phyloP scores from a whole-genome alignment of 129 eudicot genomes.

The Tanacetum coccineum region DNA sequence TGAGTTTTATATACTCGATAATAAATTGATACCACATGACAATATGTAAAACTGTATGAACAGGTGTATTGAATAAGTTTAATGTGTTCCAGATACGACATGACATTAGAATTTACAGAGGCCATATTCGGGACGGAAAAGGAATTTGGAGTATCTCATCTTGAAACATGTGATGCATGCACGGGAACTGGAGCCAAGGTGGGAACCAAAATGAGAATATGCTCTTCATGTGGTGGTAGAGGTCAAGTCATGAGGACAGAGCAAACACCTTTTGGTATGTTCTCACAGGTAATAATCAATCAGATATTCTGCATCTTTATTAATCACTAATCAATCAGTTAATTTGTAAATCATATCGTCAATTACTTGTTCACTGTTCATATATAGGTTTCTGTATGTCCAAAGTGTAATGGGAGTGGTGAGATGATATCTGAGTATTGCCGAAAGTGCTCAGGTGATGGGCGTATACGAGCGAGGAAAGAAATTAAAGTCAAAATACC shows the following conservation, averaged over 20 bases:
- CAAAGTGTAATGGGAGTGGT: slow-evolving; percentile 93
- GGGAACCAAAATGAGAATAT: slow-evolving; percentile 93
- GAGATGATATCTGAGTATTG: slow-evolving; percentile 89
- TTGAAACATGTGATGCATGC: slow-evolving; percentile 86
- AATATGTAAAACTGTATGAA: slow-evolving; percentile 6
- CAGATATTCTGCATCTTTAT: not conserved
- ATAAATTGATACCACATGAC: not conserved
- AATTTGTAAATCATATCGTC: not conserved
- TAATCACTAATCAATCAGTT: not conserved
- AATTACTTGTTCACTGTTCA: not conserved
- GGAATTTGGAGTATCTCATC: slow-evolving; percentile 93
- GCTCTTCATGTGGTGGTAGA: slow-evolving; percentile 97
- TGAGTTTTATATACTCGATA: slow-evolving; percentile 31
- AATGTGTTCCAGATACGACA: slow-evolving; percentile 70
- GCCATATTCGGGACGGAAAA: slow-evolving; percentile 93
- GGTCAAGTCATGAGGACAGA: slow-evolving; percentile 99
- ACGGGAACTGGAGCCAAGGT: slow-evolving; percentile 90
- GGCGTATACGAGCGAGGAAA: slow-evolving; percentile 76
- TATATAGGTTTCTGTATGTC: slow-evolving; percentile 85
- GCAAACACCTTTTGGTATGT: slow-evolving; percentile 98
- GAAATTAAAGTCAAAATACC: slow-evolving; percentile 96
- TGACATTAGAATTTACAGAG: slow-evolving; percentile 75
- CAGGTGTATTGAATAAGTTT: slow-evolving; percentile 14
- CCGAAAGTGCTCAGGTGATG: slow-evolving; percentile 92
- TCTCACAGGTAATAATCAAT: slow-evolving; percentile 69